phyloP scores from a whole-genome alignment of 1,139 yeast genomes.

The Entelexis paramagnoliae region DNA sequence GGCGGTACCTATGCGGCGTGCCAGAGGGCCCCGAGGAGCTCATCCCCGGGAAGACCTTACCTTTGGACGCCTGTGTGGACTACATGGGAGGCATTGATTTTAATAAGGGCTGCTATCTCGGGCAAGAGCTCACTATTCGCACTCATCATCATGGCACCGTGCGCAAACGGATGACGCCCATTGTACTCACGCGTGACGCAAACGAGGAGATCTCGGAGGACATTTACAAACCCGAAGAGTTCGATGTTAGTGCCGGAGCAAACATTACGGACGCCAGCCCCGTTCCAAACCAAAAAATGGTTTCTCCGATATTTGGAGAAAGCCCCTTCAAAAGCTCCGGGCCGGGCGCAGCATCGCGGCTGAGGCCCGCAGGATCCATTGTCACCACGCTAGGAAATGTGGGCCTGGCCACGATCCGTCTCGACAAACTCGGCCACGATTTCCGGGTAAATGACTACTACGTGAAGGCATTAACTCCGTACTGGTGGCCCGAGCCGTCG shows the following conservation, averaged over 20 bases:
- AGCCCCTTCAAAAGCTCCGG: constrained; percentile 15
- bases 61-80: constrained; percentile 79
- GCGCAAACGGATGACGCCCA: constrained; percentile 56
- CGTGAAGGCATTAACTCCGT: constrained; percentile 23
- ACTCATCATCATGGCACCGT: constrained; percentile 75
- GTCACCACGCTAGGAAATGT: constrained; percentile 47
- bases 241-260: constrained; percentile 11
- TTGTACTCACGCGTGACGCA: constrained; percentile 16
- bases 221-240: constrained; percentile 19
- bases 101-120: constrained; percentile 91
- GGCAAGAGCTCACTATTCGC: constrained; percentile 89
- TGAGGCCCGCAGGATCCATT: constrained; percentile 48
- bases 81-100: constrained; percentile 71
- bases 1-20: constrained; percentile 53
- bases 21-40: constrained; percentile 49
- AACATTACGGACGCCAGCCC: constrained; percentile 20
- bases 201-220: constrained; percentile 17
- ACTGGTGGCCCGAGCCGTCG: constrained; percentile 24
- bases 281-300: constrained; percentile 14
- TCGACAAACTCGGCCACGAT: constrained; percentile 37
- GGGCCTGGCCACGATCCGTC: constrained; percentile 54
- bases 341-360: constrained; percentile 25
- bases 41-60: constrained; percentile 46
- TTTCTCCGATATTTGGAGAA: constrained; percentile 11
- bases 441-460: constrained; percentile 14